phyloP scores from a whole-genome alignment of 768 basidiomycete species.

The Psilocybe subaeruginosa region DNA sequence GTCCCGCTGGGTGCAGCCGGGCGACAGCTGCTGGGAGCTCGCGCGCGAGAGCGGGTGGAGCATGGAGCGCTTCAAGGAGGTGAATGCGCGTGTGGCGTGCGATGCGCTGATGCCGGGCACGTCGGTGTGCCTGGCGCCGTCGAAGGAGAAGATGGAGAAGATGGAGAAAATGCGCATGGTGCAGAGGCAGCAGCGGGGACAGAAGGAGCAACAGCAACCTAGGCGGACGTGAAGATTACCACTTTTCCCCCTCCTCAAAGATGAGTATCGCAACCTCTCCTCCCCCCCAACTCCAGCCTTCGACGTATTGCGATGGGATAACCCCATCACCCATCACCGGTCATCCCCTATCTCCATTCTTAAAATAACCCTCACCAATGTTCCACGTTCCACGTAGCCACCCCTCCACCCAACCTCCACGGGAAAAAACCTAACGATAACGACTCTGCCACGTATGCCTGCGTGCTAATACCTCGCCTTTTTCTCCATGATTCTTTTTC shows the following conservation, averaged over 20 bases:
- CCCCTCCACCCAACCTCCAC: background rate
- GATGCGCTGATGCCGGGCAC: slow-evolving; percentile 62
- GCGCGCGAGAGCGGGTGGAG: slow-evolving; percentile 49
- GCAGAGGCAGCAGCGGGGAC: background rate
- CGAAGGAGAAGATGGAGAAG: slow-evolving; percentile 3
- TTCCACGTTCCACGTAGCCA: background rate
- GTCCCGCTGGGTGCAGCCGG: slow-evolving; percentile 53
- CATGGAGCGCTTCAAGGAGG: slow-evolving; percentile 51
- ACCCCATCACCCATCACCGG: background rate
- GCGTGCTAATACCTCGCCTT: background rate
- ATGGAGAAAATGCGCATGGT: background rate
- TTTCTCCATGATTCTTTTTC: background rate
- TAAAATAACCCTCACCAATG: background rate
- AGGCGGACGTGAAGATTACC: too few relatives aligned
- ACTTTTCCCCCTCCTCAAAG: too few relatives aligned
- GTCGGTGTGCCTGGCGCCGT: slow-evolving; percentile 58
- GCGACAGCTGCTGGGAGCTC: slow-evolving; percentile 72
- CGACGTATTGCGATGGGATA: background rate
- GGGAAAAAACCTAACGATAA: background rate
- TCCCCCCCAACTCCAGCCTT: too few relatives aligned
- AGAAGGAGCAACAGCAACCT: too few relatives aligned
- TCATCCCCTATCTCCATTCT: background rate
- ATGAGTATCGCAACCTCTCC: too few relatives aligned
- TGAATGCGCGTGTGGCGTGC: slow-evolving; percentile 59
- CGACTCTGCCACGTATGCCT: slow-evolving; percentile 8